These are phyloP conservation scores for Globisporangium nagaii DNA, from an alignment of 352 stramenopile species.

Conservation along the genomic window DNA sequence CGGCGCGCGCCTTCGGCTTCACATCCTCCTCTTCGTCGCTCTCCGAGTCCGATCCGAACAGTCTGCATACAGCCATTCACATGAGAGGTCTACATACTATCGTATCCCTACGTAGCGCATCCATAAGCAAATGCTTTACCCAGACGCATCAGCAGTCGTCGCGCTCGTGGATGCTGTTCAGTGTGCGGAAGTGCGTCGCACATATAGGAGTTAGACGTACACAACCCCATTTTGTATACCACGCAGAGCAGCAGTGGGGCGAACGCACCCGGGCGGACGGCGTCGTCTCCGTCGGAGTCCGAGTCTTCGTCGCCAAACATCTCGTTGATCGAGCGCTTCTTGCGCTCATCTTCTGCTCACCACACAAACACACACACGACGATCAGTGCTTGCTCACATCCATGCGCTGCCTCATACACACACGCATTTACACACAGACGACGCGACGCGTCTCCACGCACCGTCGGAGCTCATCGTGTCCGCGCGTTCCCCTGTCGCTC, in stretches of 20 bases:
- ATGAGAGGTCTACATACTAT: background rate
- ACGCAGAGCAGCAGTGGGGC: background rate
- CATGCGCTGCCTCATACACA: background rate
- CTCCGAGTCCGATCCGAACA: constrained; percentile 87
- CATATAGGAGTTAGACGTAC: too few species aligned
- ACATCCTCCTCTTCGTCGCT: constrained; percentile 71
- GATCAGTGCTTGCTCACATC: background rate
- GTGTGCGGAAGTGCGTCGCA: background rate
- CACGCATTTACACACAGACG: background rate
- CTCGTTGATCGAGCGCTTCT: constrained; percentile 84
- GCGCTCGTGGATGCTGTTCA: constrained; percentile 23
- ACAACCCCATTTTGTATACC: background rate
- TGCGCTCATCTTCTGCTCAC: constrained; percentile 63
- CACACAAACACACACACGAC: background rate
- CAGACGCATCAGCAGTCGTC: constrained; percentile 66
- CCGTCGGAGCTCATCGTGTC: constrained; percentile 54
- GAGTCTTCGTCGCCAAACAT: constrained; percentile 86
- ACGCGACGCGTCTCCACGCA: constrained; percentile 17
- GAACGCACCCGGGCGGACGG: constrained; percentile 41
- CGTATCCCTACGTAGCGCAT: background rate
- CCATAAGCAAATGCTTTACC: constrained; percentile 22
- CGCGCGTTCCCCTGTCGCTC: constrained; percentile 3
- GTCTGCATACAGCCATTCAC: constrained; percentile 15
- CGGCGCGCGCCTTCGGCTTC: constrained; percentile 31
- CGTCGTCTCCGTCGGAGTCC: constrained; percentile 56